Evolutionary conservation across 352 stramenopile species (phyloP), one percentile per base, ranked within the genome.

Genomic region (Pythium plurisporium): DNA sequence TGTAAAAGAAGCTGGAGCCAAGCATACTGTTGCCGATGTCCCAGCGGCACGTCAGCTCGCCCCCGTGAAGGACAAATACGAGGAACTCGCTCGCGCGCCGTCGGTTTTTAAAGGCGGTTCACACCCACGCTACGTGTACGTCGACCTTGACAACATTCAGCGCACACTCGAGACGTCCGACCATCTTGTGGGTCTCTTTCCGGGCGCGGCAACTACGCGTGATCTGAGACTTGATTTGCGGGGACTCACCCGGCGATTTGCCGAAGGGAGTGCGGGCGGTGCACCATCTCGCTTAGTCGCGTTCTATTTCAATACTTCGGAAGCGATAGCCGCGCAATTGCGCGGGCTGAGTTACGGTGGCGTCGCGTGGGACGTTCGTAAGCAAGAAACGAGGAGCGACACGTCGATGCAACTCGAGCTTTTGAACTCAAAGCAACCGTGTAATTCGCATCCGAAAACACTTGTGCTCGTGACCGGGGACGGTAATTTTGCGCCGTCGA

Each of bases 111-210:
- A 44, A 40, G 44, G 55, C n/a, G 55, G 45, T 6, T 3, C 25
- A 4, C 3, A 25, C 6, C 52, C 64, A 23, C 70, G 70, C 0
- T 65, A 67, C 55, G 64, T 76, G 48, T 74, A 70, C 49, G 74
- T 79, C 48, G 72, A 79, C 60, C 49, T 76, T 15, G 70, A 79
- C 62, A 79, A 79, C 37, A 54, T 76, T 31, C 67, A 62, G 10
- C 56, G 55, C 11, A 64, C 61, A 9, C 54, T 74, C 3, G 62
- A 45, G 29, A 62, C 58, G 44, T 62, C 52, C 49, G 54, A 70
- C 25, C 57, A 65, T 41, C 47, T 79, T 12, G 65, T 72, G 29
- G 51, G 62, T 37, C 46, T 36, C 2, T 62, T 79, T 37, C 43
- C 52, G 14, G 67, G 67, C 7, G 70, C 67, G 2, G 31, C n/a